Evolutionary conservation across 2,329 filamentous ascomycete genomes (phyloP).

Genomic region (Talaromyces sp.): DNA sequence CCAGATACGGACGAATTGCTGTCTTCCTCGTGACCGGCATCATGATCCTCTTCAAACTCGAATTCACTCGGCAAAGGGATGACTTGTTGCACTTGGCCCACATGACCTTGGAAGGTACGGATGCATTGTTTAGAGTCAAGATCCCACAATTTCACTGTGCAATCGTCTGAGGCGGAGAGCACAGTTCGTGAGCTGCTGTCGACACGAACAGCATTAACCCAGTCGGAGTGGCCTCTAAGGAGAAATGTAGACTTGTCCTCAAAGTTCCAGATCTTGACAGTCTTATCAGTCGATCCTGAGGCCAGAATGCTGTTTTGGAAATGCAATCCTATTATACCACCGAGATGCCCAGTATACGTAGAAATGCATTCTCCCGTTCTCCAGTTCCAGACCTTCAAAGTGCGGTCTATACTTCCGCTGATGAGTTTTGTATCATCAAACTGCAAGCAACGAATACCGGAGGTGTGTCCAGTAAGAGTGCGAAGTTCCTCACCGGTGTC

Average conservation of each 20-base stretch:
- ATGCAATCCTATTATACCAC: constrained; percentile 82
- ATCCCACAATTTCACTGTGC: constrained; percentile 89
- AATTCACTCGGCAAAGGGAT: constrained; percentile 81
- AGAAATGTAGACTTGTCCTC: constrained; percentile 75
- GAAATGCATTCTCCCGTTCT: constrained; percentile 81
- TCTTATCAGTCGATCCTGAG: constrained; percentile 84
- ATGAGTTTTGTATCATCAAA: constrained; percentile 91
- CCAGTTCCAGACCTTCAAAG: constrained; percentile 95
- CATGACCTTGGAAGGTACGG: constrained; percentile 76
- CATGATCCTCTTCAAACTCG: constrained; percentile 77
- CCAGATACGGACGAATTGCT: constrained; percentile 41
- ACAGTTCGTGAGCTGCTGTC: constrained; percentile 79
- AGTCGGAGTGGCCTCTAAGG: constrained; percentile 82
- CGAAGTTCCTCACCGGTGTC: constrained; percentile 81
- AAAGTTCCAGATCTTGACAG: constrained; percentile 90
- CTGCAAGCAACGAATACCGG: constrained; percentile 81
- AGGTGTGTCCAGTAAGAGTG: constrained; percentile 78
- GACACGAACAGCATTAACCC: constrained; percentile 94
- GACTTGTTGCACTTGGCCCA: constrained; percentile 92
- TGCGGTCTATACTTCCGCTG: constrained; percentile 82
- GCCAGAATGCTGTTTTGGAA: constrained; percentile 81
- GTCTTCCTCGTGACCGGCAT: constrained; percentile 56
- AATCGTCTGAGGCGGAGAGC: constrained; percentile 90
- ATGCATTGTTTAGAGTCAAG: constrained; percentile 79
- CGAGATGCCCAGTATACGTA: constrained; percentile 73